Conservation (phyloP, 148 eudicot species). For the Diospyros kaki region DNA sequence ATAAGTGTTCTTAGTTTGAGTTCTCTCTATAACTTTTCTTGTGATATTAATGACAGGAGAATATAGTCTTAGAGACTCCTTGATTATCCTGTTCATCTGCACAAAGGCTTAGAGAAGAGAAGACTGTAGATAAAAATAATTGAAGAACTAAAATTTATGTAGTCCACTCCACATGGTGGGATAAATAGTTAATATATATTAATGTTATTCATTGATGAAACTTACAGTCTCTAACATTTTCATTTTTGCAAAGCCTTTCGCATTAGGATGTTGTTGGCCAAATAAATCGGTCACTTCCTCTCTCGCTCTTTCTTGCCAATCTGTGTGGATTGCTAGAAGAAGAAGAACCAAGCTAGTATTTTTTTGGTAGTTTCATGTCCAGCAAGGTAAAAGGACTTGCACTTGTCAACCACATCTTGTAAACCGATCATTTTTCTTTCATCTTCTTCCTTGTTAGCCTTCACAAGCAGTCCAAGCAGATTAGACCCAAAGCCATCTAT, state of each 20-base stretch:
- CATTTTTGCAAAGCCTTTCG: slow-evolving; percentile 4
- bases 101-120: background rate
- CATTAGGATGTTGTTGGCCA: slow-evolving; percentile 6
- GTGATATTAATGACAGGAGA: background rate
- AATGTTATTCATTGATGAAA: no score
- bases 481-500: background rate
- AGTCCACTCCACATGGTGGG: no score
- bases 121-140: no score
- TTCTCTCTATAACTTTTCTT: background rate
- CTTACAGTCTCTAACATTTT: no score
- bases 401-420: background rate
- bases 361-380: no score
- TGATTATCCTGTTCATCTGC: slow-evolving; percentile 10
- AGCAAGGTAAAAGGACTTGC: slow-evolving; percentile 9
- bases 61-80: slow-evolving; percentile 17
- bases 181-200: no score
- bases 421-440: background rate
- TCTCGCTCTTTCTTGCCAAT: slow-evolving; percentile 7
- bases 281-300: slow-evolving; percentile 9
- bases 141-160: no score
- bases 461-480: slow-evolving; percentile 2
- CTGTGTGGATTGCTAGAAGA: no score
- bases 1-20: slow-evolving; percentile 9
- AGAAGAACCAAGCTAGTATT: no score
- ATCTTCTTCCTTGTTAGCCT: background rate